Percentiles rank a stretch among this genome's conserved stretches.
Conservation (phyloP, 371 early-diverging fungal species). For the Lichtheimia hyalospora region DNA sequence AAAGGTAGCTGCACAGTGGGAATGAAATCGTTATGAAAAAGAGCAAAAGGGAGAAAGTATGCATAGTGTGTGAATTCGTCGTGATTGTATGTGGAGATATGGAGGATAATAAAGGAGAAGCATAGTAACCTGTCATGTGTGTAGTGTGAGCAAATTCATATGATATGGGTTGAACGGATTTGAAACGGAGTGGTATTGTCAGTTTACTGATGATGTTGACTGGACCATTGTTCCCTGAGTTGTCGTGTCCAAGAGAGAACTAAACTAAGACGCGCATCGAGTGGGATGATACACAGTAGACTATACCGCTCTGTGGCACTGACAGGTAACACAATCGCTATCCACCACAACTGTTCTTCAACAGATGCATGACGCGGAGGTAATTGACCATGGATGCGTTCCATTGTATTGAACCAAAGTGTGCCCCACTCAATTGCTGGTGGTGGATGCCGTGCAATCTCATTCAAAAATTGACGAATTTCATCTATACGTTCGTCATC, state of each 20-base stretch:
- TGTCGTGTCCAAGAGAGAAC: constrained; percentile 49
- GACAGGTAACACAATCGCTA: constrained; percentile 54
- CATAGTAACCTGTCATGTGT: too few relatives aligned
- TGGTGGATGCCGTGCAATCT: constrained; percentile 1
- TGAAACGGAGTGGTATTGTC: too few relatives aligned
- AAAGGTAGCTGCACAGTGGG: too few relatives aligned
- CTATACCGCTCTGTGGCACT: constrained; percentile 42
- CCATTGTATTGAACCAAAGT: constrained; percentile 30
- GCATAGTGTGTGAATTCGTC: too few relatives aligned
- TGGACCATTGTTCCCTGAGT: constrained; percentile 28
- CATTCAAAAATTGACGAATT: neutral
- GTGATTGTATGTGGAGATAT: too few relatives aligned
- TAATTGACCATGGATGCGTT: constrained; percentile 25
- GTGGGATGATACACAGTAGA: constrained; percentile 30
- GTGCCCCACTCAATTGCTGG: constrained; percentile 15
- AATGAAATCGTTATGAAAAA: too few relatives aligned
- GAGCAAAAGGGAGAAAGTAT: too few relatives aligned
- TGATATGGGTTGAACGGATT: too few relatives aligned
- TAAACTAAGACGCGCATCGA: constrained; percentile 39
- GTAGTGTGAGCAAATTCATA: too few relatives aligned
- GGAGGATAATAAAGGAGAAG: too few relatives aligned
- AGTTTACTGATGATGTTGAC: too few relatives aligned
- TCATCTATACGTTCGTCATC: neutral
- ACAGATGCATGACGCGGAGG: constrained; percentile 38
- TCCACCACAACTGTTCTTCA: constrained; percentile 53